Conservation (phyloP, 495 filamentous ascomycete genomes). For the Aspergillus sparsus region DNA sequence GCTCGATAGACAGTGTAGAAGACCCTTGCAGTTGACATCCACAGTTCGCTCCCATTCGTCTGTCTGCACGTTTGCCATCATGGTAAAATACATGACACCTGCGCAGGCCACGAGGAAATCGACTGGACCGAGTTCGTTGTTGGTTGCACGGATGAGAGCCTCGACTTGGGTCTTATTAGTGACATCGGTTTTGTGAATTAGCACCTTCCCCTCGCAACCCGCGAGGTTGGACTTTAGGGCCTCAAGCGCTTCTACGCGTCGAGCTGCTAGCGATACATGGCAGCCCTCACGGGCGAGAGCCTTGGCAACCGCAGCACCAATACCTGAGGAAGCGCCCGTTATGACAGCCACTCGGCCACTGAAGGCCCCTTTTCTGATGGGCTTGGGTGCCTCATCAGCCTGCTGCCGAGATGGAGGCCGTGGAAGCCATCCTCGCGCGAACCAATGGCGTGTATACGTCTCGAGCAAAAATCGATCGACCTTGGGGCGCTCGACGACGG, state of each 20-base stretch:
- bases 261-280: conserved; percentile 62
- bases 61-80: conserved; percentile 65
- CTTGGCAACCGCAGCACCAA: conserved; percentile 50
- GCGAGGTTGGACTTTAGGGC: conserved; percentile 52
- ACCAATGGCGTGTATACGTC: conserved; percentile 70
- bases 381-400: conserved; percentile 33
- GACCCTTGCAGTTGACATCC: conserved; percentile 71
- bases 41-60: conserved; percentile 71
- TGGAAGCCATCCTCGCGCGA: conserved; percentile 65
- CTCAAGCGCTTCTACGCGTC: conserved; percentile 61
- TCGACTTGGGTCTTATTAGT: conserved; percentile 58
- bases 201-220: conserved; percentile 53
- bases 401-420: conserved; percentile 49
- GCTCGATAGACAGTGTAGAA: conserved; percentile 61
- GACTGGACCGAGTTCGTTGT: conserved; percentile 59
- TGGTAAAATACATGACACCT: conserved; percentile 74
- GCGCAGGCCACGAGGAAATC: conserved; percentile 69
- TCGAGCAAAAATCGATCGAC: conserved; percentile 61
- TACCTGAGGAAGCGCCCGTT: conserved; percentile 53
- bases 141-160: conserved; percentile 51
- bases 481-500: conserved; percentile 57
- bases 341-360: conserved; percentile 54
- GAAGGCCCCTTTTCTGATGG: conserved; percentile 48
- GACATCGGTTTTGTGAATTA: conserved; percentile 62
- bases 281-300: conserved; percentile 58